A percentile compares a stretch with the other conserved stretches of the same genome.
phyloP scores from a whole-genome alignment of 2,329 filamentous ascomycete species.

The Didymella sp. region DNA sequence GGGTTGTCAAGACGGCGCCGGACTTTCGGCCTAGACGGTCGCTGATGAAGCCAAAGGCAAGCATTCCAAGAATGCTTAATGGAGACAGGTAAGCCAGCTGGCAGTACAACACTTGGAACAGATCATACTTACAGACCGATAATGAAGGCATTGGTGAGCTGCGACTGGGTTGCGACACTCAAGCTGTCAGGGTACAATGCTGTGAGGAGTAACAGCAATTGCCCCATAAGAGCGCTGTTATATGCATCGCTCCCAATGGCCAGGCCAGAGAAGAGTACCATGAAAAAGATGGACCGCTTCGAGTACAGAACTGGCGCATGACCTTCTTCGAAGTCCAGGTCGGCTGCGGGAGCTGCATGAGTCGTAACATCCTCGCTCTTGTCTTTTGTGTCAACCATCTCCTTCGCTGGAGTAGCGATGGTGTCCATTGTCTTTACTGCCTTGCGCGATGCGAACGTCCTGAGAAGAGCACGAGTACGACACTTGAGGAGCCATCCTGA shows the following conservation, averaged over 20 bases:
- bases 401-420: not conserved
- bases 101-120: too few species aligned
- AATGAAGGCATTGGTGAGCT: slow-evolving; percentile 47
- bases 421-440: not conserved
- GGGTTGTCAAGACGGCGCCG: slow-evolving; percentile 44
- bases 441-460: not conserved
- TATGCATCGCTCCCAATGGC: slow-evolving; percentile 48
- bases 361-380: not conserved
- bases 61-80: slow-evolving; percentile 42
- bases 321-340: slow-evolving; percentile 24
- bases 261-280: slow-evolving; percentile 46
- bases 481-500: not conserved
- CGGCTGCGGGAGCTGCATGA: slow-evolving; percentile 1
- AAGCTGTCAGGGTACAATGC: slow-evolving; percentile 44
- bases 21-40: slow-evolving; percentile 46
- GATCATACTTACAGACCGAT: slow-evolving; percentile 37
- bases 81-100: too few species aligned
- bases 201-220: slow-evolving; percentile 42
- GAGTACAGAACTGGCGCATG: slow-evolving; percentile 30
- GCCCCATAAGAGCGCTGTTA: slow-evolving; percentile 47
- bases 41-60: slow-evolving; percentile 42
- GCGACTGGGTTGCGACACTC: slow-evolving; percentile 34
- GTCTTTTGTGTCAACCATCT: not conserved
- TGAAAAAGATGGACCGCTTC: slow-evolving; percentile 43
- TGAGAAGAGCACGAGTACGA: not conserved